These are phyloP conservation scores for Aspergillus nidulans DNA, from an alignment of 495 filamentous ascomycete genomes.

Conservation along the genomic window DNA sequence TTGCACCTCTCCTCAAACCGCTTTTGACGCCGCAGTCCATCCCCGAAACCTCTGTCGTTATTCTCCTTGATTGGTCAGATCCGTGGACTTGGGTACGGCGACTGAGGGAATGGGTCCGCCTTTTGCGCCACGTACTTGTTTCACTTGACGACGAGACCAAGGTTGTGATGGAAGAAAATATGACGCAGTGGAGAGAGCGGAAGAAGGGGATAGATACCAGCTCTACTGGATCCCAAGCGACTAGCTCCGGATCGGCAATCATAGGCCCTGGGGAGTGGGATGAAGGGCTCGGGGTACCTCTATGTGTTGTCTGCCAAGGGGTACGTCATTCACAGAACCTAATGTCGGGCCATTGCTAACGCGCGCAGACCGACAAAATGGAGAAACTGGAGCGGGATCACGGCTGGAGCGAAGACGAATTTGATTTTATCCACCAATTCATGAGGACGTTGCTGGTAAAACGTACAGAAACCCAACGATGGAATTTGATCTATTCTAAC, in stretches of 20 bases:
- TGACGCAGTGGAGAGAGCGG: constrained; percentile 54
- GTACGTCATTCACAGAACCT: constrained; percentile 42
- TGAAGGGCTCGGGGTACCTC: constrained; percentile 78
- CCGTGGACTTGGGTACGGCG: constrained; percentile 91
- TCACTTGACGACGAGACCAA: constrained; percentile 73
- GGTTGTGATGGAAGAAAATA: constrained; percentile 78
- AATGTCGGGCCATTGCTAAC: constrained; percentile 21
- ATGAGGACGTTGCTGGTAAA: constrained; percentile 80
- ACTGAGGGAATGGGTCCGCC: constrained; percentile 79
- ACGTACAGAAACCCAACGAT: constrained; percentile 49
- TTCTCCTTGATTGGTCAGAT: constrained; percentile 87
- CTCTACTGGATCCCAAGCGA: constrained; percentile 35
- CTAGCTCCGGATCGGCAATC: constrained; percentile 49
- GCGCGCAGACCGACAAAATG: constrained; percentile 76
- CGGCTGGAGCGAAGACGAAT: constrained; percentile 89
- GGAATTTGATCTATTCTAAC: constrained; percentile 18
- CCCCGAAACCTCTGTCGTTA: constrained; percentile 79
- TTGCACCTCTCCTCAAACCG: constrained; percentile 77
- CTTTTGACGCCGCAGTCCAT: constrained; percentile 83
- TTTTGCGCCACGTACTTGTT: constrained; percentile 69
- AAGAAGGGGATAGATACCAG: constrained; percentile 41
- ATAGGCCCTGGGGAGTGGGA: constrained; percentile 94
- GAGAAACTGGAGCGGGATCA: constrained; percentile 81
- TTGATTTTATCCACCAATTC: constrained; percentile 87
- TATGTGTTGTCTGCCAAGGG: constrained; percentile 92